phyloP scores from a whole-genome alignment of 1,284 basidiomycete species.

The Caloboletus firmus region DNA sequence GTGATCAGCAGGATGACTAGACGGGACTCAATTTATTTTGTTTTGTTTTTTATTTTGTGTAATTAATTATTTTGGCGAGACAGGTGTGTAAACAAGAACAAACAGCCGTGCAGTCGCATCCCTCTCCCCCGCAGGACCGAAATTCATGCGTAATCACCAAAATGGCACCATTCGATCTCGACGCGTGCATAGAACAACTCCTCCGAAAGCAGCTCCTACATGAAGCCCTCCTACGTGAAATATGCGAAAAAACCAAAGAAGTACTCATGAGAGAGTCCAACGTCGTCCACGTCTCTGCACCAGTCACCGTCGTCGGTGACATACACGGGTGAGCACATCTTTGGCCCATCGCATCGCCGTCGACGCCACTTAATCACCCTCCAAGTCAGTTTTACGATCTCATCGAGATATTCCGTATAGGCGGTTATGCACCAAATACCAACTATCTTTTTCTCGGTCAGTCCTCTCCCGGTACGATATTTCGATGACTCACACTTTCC shows the following conservation, averaged over 20 bases:
- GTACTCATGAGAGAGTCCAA: constrained; percentile 99
- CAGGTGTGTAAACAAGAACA: constrained; percentile 36
- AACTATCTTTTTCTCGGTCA: constrained; percentile 96
- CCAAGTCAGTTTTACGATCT: constrained; percentile 98
- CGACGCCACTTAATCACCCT: constrained; percentile 29
- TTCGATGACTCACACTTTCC: constrained; percentile 1
- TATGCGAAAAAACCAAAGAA: constrained; percentile 98
- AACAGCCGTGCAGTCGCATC: constrained; percentile 30
- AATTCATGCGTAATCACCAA: constrained; percentile 14
- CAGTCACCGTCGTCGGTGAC: constrained; percentile 99
- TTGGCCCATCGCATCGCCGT: constrained; percentile 8
- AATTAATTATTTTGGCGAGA: constrained; percentile 13
- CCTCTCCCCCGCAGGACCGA: not conserved
- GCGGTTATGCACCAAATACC: constrained; percentile 93
- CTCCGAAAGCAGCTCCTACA: constrained; percentile 90
- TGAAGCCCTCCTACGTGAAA: constrained; percentile 89
- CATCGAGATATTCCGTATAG: constrained; percentile 98
- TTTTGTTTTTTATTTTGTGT: constrained; percentile 1
- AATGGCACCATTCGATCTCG: constrained; percentile 93
- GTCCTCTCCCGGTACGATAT: constrained; percentile 27
- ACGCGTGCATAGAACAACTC: constrained; percentile 90
- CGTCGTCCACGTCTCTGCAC: constrained; percentile 95
- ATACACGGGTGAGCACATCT: constrained; percentile 87
- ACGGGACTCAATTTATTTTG: not conserved
- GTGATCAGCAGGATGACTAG: not conserved